Base-by-base conservation (phyloP, 2,329 filamentous ascomycete genomes). In the Mollisiaceae sp. region DNA sequence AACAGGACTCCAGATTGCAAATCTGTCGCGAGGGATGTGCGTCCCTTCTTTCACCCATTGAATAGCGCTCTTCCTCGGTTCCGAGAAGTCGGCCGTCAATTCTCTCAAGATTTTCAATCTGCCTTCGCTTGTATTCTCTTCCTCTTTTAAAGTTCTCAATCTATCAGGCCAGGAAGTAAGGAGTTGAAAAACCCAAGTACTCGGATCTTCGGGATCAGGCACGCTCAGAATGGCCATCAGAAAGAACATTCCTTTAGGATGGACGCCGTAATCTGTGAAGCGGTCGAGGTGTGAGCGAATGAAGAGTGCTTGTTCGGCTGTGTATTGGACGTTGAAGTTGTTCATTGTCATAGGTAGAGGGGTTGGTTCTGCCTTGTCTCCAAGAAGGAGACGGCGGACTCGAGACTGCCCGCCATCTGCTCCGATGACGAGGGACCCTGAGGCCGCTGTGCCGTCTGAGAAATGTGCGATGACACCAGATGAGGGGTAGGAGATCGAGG, bases 1-100 rank as follows among this genome's bases (percentile, higher is more conserved):
- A 24, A 50, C 20, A 9, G 45, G 45, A 50, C n/a, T 24, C 45
- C 45, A 50, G 20, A 50, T 27, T 3, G 45, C n/a, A 11, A 50
- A 8, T 24, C 45, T 50, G 12, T 50, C 45, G 9, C 45, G 20
- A 4, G 20, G 11, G 20, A 50, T 50, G 11, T 50, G 45, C 3
- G 45, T 50, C n/a, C 45, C 45, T 8, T 50, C 45, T 8, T 50
- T 50, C 6, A 50, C 45, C 45, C 45, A 50, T 24, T 50, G n/a
- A 1, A 50, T 24, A 24, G 45, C 45, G 24, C 45, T 50, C 22
- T 50, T 50, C n/a, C 45, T 50, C 8, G 45, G 45, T 14, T 50
- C 45, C 1, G n/a, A 27, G 22, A 22, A 50, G 11, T 50, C 45
- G 11, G 6, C 12, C 8, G 45, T 50, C 22, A 50, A 24, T 20